Percentiles rank a stretch among this genome's conserved stretches.
Conservation (phyloP, 2,329 filamentous ascomycete species). For the Grosmannia serpens region DNA sequence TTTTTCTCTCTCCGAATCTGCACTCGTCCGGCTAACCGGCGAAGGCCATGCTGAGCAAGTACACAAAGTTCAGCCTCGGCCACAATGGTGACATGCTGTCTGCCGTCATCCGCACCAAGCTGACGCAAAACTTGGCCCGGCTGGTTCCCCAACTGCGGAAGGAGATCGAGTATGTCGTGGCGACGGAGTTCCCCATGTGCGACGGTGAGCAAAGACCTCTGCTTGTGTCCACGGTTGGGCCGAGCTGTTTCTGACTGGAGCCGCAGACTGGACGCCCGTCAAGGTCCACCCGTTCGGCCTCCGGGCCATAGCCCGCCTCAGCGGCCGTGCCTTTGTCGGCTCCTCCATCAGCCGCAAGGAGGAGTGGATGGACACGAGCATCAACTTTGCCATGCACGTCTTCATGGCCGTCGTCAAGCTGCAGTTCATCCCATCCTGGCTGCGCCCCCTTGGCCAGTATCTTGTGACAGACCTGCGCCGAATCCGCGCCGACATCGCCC, state of each 20-base stretch:
- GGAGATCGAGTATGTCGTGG: constrained; percentile 34
- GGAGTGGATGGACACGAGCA: constrained; percentile 40
- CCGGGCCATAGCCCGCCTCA: constrained; percentile 39
- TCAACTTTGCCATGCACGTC: constrained; percentile 38
- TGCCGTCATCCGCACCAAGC: constrained; percentile 31
- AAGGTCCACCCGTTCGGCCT: constrained; percentile 41
- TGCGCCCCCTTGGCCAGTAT: constrained; percentile 33
- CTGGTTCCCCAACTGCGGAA: constrained; percentile 33
- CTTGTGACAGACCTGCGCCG: constrained; percentile 34
- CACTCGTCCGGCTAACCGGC: not conserved
- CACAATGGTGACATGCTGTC: constrained; percentile 33
- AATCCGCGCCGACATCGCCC: constrained; percentile 30
- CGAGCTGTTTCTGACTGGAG: not conserved
- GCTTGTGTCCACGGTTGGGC: not conserved
- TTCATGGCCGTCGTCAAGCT: constrained; percentile 37
- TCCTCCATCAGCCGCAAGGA: constrained; percentile 36
- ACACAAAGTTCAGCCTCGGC: constrained; percentile 37
- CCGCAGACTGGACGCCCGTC: constrained; percentile 41
- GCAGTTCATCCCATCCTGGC: constrained; percentile 38
- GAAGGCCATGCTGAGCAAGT: constrained; percentile 37
- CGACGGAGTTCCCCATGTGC: constrained; percentile 36
- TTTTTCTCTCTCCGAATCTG: not conserved
- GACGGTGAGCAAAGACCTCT: constrained; percentile 19
- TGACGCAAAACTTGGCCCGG: constrained; percentile 34
- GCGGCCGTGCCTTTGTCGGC: constrained; percentile 42